A percentile compares a stretch with the other conserved stretches of the same genome.
Evolutionary conservation across 2,329 filamentous ascomycete genomes (phyloP).

Genomic region (Diaporthe humulicola): DNA sequence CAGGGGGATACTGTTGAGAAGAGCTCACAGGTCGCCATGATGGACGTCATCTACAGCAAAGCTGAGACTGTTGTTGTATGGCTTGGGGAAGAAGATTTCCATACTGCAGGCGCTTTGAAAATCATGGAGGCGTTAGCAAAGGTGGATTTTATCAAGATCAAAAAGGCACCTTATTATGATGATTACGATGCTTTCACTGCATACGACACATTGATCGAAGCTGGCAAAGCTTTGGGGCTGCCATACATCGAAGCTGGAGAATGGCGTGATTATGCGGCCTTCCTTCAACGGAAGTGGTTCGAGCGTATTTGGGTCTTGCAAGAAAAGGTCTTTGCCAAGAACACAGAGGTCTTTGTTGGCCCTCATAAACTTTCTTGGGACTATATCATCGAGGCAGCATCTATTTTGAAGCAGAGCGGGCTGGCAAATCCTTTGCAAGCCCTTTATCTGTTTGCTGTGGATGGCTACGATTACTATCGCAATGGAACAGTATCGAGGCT

Average conservation of each 20-base stretch:
- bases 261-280: conserved; percentile 25
- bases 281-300: conserved; percentile 37
- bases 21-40: conserved; percentile 32
- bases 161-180: background rate
- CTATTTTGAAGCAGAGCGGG: background rate
- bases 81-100: conserved; percentile 28
- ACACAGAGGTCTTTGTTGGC: conserved; percentile 32
- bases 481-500: background rate
- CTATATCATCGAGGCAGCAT: background rate
- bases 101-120: background rate
- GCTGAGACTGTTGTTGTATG: conserved; percentile 30
- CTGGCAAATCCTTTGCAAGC: conserved; percentile 3
- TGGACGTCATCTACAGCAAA: conserved; percentile 24
- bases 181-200: background rate
- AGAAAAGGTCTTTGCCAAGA: conserved; percentile 39
- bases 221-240: background rate
- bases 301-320: conserved; percentile 43
- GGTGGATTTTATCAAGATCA: background rate
- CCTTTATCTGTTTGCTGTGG: background rate
- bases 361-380: background rate
- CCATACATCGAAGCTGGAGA: conserved; percentile 6
- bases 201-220: background rate
- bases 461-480: conserved; percentile 7
- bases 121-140: background rate
- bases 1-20: conserved; percentile 30